phyloP scores from a whole-genome alignment of 2,329 filamentous ascomycete genomes.

The Volutella citrinella region DNA sequence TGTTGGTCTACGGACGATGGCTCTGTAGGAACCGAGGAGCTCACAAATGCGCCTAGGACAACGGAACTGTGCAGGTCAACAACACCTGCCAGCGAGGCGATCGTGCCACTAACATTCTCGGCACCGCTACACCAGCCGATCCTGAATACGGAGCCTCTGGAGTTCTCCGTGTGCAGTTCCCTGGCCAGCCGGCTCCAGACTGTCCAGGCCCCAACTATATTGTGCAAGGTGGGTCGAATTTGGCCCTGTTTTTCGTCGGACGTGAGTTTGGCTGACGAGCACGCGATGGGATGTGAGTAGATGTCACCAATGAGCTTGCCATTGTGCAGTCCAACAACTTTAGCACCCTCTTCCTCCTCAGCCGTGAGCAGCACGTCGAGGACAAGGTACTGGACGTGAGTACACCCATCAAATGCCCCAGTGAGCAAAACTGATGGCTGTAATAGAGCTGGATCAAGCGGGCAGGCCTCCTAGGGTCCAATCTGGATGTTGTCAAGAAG shows the following conservation, averaged over 20 bases:
- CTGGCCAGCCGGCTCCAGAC: slow-evolving; percentile 23
- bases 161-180: slow-evolving; percentile 30
- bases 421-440: background rate
- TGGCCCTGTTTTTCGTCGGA: no score
- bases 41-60: slow-evolving; percentile 18
- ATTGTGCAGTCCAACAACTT: slow-evolving; percentile 32
- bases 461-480: slow-evolving; percentile 23
- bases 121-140: slow-evolving; percentile 25
- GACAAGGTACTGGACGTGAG: slow-evolving; percentile 27
- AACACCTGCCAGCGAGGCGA: slow-evolving; percentile 29
- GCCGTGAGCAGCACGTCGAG: slow-evolving; percentile 26
- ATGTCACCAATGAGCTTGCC: slow-evolving; percentile 30
- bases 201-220: slow-evolving; percentile 33
- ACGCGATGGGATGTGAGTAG: slow-evolving; percentile 6
- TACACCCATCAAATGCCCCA: background rate
- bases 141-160: slow-evolving; percentile 27
- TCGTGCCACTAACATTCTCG: slow-evolving; percentile 27
- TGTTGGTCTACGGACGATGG: slow-evolving; percentile 12
- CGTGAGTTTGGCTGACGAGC: no score
- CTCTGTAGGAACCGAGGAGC: background rate
- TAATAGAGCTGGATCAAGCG: slow-evolving; percentile 23
- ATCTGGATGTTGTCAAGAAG: slow-evolving; percentile 24
- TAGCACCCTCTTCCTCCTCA: slow-evolving; percentile 30
- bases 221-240: slow-evolving; percentile 23
- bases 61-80: slow-evolving; percentile 30